These are phyloP conservation scores for Rhodotorula paludigena DNA, from an alignment of 768 basidiomycete genomes.

Conservation along the genomic window DNA sequence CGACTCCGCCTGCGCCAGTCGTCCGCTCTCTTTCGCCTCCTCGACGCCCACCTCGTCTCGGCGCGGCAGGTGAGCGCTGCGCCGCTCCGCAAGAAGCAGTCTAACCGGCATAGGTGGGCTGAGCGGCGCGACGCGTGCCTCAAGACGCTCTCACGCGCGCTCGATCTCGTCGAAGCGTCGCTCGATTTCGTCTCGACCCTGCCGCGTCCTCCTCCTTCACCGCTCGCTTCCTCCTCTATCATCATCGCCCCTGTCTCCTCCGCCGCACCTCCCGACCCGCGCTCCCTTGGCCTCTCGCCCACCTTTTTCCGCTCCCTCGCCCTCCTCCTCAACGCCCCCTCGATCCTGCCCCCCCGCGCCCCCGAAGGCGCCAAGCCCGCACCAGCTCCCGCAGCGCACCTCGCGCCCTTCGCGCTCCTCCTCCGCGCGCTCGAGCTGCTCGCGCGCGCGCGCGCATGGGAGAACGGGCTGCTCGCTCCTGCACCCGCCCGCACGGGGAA, in stretches of 20 bases:
- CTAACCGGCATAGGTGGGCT: too few species aligned
- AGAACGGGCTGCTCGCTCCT: too few species aligned
- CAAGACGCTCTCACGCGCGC: not conserved
- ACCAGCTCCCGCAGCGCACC: not conserved
- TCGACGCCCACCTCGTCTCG: not conserved
- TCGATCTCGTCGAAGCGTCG: conserved; percentile 13
- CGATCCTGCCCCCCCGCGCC: not conserved
- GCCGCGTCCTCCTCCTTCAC: not conserved
- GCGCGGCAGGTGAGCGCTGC: too few species aligned
- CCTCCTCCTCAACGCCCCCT: not conserved
- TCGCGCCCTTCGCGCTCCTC: not conserved
- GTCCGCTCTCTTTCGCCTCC: conserved; percentile 23
- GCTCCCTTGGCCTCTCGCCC: conserved; percentile 14
- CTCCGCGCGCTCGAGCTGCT: not conserved
- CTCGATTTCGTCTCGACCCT: not conserved
- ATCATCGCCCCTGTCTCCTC: not conserved
- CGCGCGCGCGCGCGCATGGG: not conserved
- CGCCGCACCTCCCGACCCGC: conserved; percentile 1
- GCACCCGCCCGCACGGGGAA: too few species aligned
- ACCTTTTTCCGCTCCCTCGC: conserved; percentile 9
- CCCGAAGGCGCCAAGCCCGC: too few species aligned
- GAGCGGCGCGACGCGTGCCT: not conserved
- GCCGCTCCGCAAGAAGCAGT: not conserved
- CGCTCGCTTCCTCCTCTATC: not conserved
- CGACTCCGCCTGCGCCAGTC: conserved; percentile 22